A percentile compares a stretch with the other conserved stretches of the same genome.
phyloP scores from a whole-genome alignment of 768 basidiomycete species.

The Dioszegia aurantiaca region DNA sequence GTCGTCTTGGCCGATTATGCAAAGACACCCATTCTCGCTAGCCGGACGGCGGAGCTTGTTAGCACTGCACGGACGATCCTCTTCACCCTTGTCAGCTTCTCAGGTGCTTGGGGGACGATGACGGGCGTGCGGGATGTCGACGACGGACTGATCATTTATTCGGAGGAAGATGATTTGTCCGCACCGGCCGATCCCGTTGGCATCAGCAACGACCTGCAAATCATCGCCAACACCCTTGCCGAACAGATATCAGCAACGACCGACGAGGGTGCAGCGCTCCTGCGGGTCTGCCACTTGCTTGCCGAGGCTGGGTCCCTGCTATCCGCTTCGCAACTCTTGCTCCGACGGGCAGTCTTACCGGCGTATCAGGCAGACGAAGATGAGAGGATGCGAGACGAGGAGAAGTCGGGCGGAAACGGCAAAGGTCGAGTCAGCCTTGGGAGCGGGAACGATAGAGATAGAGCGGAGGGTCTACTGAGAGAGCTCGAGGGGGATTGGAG shows the following conservation, averaged over 20 bases:
- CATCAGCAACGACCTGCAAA: slow-evolving; percentile 15
- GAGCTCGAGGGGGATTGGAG: slow-evolving; percentile 25
- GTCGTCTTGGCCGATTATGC: slow-evolving; percentile 60
- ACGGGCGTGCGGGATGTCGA: slow-evolving; percentile 13
- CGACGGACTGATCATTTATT: slow-evolving; percentile 12
- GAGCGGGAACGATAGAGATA: slow-evolving; percentile 9
- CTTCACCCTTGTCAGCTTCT: slow-evolving; percentile 60
- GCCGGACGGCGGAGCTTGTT: slow-evolving; percentile 70
- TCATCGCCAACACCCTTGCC: slow-evolving; percentile 12
- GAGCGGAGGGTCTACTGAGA: slow-evolving; percentile 10
- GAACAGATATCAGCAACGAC: slow-evolving; percentile 9
- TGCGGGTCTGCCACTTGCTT: slow-evolving; percentile 12
- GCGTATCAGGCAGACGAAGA: slow-evolving; percentile 6
- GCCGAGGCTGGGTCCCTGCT: slow-evolving; percentile 18
- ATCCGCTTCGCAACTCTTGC: slow-evolving; percentile 23
- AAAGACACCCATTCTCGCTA: slow-evolving; percentile 69
- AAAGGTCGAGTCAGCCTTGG: slow-evolving; percentile 16
- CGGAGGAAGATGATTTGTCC: slow-evolving; percentile 11
- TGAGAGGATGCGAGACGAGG: slow-evolving; percentile 8
- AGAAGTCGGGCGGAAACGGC: background rate
- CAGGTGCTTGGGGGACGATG: slow-evolving; percentile 28
- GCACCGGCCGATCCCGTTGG: slow-evolving; percentile 12
- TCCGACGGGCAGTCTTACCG: slow-evolving; percentile 13
- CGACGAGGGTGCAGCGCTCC: slow-evolving; percentile 1
- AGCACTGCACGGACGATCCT: slow-evolving; percentile 68